A percentile compares a stretch with the other conserved stretches of the same genome.
Conservation (phyloP, 2,329 filamentous ascomycete species). For the Drechslerella dactyloides region DNA sequence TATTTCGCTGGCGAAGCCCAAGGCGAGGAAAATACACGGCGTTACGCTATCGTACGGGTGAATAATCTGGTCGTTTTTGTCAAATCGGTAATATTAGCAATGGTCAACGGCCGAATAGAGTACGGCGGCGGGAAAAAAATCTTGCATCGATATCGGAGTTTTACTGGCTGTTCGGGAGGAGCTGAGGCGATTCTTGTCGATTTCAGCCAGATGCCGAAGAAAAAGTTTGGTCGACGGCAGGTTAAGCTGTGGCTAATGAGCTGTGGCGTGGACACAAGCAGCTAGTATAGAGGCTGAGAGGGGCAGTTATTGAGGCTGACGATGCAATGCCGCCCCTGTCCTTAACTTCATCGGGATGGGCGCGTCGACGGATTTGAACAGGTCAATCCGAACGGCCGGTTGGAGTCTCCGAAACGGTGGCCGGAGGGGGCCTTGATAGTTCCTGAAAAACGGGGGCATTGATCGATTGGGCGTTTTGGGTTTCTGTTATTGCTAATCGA, state of each 20-base stretch:
- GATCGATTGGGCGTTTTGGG: background rate
- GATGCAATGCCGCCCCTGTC: constrained; percentile 23
- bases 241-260: constrained; percentile 27
- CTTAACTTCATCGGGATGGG: constrained; percentile 32
- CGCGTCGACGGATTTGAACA: constrained; percentile 28
- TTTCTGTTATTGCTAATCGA: background rate
- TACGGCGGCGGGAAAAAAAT: background rate
- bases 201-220: background rate
- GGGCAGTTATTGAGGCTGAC: constrained; percentile 34
- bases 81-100: too few relatives aligned
- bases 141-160: background rate
- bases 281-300: constrained; percentile 34
- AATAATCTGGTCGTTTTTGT: background rate
- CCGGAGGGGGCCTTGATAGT: constrained; percentile 17
- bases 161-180: background rate
- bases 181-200: background rate
- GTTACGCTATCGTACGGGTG: constrained; percentile 4
- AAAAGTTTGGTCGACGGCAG: background rate
- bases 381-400: constrained; percentile 31
- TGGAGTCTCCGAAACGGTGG: constrained; percentile 39
- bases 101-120: background rate
- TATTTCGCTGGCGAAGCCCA: background rate
- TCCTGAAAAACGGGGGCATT: constrained; percentile 29
- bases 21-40: constrained; percentile 6
- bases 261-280: background rate